Percentiles rank a stretch among this genome's conserved stretches.
phyloP scores from a whole-genome alignment of 306 rosid species.

The Arachis stenosperma region DNA sequence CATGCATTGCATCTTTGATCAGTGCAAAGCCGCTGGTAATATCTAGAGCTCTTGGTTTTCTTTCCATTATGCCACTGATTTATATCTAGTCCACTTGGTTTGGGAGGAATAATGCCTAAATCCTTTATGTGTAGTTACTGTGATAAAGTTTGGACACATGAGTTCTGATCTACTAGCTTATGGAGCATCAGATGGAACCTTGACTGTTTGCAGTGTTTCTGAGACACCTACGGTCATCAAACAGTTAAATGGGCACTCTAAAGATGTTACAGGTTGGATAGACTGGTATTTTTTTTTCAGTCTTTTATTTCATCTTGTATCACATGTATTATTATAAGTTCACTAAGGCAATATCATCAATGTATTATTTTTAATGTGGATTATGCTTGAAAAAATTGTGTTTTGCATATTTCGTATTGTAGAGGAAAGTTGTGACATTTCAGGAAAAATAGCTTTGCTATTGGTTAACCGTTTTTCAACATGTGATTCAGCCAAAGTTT shows the following conservation, averaged over 20 bases:
- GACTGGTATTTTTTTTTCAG: slow-evolving; percentile 53
- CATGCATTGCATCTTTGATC: slow-evolving; percentile 97
- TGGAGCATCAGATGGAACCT: slow-evolving; percentile 95
- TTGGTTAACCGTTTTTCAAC: not conserved
- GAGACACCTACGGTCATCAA: slow-evolving; percentile 77
- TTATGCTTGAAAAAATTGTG: slow-evolving; percentile 19
- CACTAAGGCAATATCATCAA: slow-evolving; percentile 17
- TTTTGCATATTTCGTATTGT: slow-evolving; percentile 27
- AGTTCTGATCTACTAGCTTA: slow-evolving; percentile 97
- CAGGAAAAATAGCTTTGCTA: not conserved
- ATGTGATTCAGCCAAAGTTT: slow-evolving; percentile 9
- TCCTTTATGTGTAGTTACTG: slow-evolving; percentile 69
- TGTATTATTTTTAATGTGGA: slow-evolving; percentile 10
- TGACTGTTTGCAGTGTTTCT: slow-evolving; percentile 89
- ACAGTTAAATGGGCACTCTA: slow-evolving; percentile 82
- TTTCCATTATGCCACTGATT: slow-evolving; percentile 19
- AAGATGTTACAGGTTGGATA: slow-evolving; percentile 97
- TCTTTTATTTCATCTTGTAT: slow-evolving; percentile 44
- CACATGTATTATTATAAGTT: slow-evolving; percentile 20
- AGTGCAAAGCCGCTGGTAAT: slow-evolving; percentile 88
- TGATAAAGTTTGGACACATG: slow-evolving; percentile 96
- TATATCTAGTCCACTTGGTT: slow-evolving; percentile 23
- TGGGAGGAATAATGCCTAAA: slow-evolving; percentile 44
- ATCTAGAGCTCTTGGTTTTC: slow-evolving; percentile 32
- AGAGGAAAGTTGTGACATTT: slow-evolving; percentile 1